Evolutionary conservation across 1,139 yeast species (phyloP).

Genomic region (Suhomyces panamericanus): DNA sequence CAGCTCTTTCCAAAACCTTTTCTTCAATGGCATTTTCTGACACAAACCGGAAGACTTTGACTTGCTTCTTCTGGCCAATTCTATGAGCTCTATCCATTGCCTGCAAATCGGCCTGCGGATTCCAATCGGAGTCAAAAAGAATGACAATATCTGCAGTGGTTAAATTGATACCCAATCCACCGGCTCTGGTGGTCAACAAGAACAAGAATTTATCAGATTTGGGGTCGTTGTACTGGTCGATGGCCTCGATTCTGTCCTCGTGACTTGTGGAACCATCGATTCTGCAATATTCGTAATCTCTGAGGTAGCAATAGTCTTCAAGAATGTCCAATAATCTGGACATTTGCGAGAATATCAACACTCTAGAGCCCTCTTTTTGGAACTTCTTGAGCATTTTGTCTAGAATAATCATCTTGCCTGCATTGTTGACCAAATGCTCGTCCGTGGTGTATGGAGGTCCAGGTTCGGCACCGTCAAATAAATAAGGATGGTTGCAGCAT

Average conservation of each 20-base stretch:
- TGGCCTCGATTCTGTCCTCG: conserved; percentile 70
- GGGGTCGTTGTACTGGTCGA: conserved; percentile 75
- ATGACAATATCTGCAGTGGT: conserved; percentile 76
- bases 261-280: conserved; percentile 84
- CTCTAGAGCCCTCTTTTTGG: conserved; percentile 69
- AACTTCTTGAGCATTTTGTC: conserved; percentile 66
- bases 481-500: conserved; percentile 81
- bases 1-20: conserved; percentile 75
- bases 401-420: conserved; percentile 70
- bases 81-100: conserved; percentile 90
- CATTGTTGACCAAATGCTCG: conserved; percentile 71
- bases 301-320: conserved; percentile 73
- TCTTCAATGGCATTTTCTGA: conserved; percentile 83
- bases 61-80: conserved; percentile 84
- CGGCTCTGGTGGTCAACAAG: conserved; percentile 77
- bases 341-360: conserved; percentile 79
- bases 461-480: conserved; percentile 85
- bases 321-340: conserved; percentile 75
- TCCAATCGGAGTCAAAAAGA: conserved; percentile 80
- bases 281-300: conserved; percentile 69
- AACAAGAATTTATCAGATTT: conserved; percentile 69
- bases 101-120: conserved; percentile 84
- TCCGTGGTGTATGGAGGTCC: conserved; percentile 86
- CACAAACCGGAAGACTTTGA: conserved; percentile 70
- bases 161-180: conserved; percentile 80